Percentiles rank a stretch among this genome's conserved stretches.
phyloP scores from a whole-genome alignment of 2,329 filamentous ascomycete genomes.

The Orbilia javanica region DNA sequence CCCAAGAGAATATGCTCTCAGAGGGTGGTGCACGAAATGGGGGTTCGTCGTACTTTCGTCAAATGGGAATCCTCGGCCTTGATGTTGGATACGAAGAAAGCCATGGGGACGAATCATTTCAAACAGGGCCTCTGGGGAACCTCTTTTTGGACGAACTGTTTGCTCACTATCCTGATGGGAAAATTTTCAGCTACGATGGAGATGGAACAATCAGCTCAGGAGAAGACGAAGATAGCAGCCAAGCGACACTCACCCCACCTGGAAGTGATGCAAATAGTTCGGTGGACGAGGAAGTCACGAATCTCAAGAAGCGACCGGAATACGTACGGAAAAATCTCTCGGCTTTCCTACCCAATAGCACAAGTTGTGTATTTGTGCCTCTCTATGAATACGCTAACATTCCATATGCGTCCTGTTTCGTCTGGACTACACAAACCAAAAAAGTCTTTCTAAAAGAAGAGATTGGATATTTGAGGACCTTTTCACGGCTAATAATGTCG shows the following conservation, averaged over 20 bases:
- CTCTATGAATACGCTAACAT: conserved; percentile 60
- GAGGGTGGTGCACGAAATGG: conserved; percentile 23
- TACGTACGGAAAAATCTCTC: conserved; percentile 50
- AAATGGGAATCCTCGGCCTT: conserved; percentile 42
- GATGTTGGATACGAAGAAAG: conserved; percentile 18
- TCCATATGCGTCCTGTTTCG: conserved; percentile 68
- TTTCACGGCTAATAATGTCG: conserved; percentile 71
- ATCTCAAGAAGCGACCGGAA: conserved; percentile 33
- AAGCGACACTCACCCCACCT: conserved; percentile 26
- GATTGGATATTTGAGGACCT: conserved; percentile 70
- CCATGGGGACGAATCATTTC: background rate
- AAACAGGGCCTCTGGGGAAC: conserved; percentile 23
- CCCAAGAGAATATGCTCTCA: conserved; percentile 2
- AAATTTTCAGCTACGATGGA: conserved; percentile 45
- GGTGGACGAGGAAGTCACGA: conserved; percentile 27
- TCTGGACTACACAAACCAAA: conserved; percentile 67
- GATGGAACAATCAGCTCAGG: conserved; percentile 41
- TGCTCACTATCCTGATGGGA: conserved; percentile 32
- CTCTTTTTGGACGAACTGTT: conserved; percentile 42
- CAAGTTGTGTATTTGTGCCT: conserved; percentile 60
- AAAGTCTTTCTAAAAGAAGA: conserved; percentile 67
- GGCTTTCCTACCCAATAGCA: conserved; percentile 58
- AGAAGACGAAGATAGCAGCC: conserved; percentile 30
- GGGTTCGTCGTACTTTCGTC: conserved; percentile 28
- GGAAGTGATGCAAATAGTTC: conserved; percentile 48